Evolutionary conservation across 331 rosid species (phyloP).

Genomic region (Quercus lobata): DNA sequence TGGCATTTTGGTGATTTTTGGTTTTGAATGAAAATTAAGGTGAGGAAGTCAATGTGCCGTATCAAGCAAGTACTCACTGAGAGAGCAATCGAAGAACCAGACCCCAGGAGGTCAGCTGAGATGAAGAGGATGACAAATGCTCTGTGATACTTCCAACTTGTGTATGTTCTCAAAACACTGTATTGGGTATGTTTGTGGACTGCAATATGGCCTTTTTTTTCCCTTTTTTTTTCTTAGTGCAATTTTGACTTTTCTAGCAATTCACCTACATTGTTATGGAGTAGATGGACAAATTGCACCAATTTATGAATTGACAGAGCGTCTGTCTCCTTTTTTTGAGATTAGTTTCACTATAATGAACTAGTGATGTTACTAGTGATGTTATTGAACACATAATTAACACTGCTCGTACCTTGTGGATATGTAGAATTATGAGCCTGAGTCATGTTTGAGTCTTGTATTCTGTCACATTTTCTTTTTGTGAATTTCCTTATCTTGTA

Average conservation of each 20-base stretch:
- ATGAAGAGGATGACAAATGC: slow-evolving; percentile 83
- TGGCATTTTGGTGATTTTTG: background rate
- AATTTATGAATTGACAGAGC: background rate
- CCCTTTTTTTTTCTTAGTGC: background rate
- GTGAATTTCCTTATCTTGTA: background rate
- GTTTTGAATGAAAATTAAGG: slow-evolving; percentile 36
- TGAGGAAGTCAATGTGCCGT: slow-evolving; percentile 94
- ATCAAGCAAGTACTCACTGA: slow-evolving; percentile 90
- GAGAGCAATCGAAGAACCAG: slow-evolving; percentile 84
- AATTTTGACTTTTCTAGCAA: slow-evolving; percentile 17
- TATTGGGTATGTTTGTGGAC: slow-evolving; percentile 18
- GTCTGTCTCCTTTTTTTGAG: background rate
- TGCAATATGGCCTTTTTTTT: background rate
- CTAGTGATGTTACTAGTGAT: too few relatives aligned
- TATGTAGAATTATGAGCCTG: background rate
- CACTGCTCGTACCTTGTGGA: background rate
- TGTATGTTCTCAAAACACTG: background rate
- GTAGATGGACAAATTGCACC: background rate
- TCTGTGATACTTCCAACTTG: slow-evolving; percentile 38
- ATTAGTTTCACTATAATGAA: background rate
- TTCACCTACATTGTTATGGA: background rate
- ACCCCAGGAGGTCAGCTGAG: slow-evolving; percentile 83
- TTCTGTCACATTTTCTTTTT: background rate
- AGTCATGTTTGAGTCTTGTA: background rate
- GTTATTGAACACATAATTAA: background rate